A percentile compares a stretch with the other conserved stretches of the same genome.
phyloP scores from a whole-genome alignment of 208 protist genomes.

The Trypanosoma cruzi region DNA sequence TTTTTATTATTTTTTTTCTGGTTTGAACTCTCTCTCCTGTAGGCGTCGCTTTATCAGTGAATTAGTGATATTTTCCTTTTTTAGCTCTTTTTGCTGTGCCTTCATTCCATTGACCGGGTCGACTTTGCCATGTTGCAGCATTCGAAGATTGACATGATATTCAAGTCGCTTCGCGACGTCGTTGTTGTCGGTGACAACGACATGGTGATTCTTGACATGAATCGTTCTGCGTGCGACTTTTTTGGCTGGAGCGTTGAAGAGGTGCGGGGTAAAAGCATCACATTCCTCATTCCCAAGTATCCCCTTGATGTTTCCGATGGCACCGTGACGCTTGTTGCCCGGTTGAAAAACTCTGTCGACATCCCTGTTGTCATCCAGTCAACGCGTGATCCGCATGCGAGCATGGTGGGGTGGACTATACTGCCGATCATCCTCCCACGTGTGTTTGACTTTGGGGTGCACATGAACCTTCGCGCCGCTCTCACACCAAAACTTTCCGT shows the following conservation, averaged over 20 bases:
- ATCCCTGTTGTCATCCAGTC: constrained; percentile 86
- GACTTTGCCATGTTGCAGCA: constrained; percentile 54
- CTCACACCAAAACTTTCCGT: constrained; percentile 90
- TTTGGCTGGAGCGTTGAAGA: constrained; percentile 77
- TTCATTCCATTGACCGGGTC: background rate
- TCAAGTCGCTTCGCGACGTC: constrained; percentile 88
- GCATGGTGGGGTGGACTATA: constrained; percentile 88
- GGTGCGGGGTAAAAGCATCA: constrained; percentile 88
- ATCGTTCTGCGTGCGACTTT: constrained; percentile 67
- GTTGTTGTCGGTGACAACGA: constrained; percentile 91
- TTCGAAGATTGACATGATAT: constrained; percentile 85
- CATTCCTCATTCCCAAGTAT: constrained; percentile 86
- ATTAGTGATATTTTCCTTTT: constrained; percentile 6
- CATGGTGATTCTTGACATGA: constrained; percentile 91
- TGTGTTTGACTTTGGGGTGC: constrained; percentile 88
- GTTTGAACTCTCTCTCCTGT: no score
- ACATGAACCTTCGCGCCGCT: constrained; percentile 87
- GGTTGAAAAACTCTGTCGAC: constrained; percentile 55
- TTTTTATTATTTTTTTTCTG: background rate
- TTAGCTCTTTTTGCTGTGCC: constrained; percentile 1
- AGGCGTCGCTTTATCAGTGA: background rate
- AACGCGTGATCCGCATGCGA: constrained; percentile 86
- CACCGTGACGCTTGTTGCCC: constrained; percentile 76
- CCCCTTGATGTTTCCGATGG: constrained; percentile 83
- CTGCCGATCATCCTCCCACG: constrained; percentile 73